phyloP scores from a whole-genome alignment of 106 monocot species.

The Xerophyta viscosa region DNA sequence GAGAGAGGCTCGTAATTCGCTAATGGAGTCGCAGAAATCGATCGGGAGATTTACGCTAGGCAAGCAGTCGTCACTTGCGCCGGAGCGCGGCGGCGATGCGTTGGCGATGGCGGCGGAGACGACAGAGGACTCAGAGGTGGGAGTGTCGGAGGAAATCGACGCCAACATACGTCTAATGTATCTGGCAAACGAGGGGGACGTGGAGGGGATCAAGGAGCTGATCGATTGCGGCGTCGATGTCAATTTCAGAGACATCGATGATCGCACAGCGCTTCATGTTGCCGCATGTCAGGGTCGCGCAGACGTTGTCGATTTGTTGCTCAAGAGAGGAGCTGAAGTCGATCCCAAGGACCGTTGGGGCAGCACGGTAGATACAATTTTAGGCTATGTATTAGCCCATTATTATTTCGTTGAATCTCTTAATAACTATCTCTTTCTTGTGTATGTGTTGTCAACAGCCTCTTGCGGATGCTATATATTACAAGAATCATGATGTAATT shows the following conservation, averaged over 20 bases:
- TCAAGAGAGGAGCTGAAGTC: conserved; percentile 51
- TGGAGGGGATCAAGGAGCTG: conserved; percentile 61
- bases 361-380: conserved; percentile 52
- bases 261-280: conserved; percentile 81
- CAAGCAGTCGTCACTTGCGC: conserved; percentile 69
- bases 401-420: neutral
- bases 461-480: conserved; percentile 88
- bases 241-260: conserved; percentile 66
- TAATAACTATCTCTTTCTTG: neutral
- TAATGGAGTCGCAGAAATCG: conserved; percentile 33
- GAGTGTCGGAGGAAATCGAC: conserved; percentile 17
- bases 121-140: neutral
- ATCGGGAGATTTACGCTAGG: conserved; percentile 46
- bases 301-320: conserved; percentile 53
- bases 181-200: conserved; percentile 66
- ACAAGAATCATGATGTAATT: conserved; percentile 72
- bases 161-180: conserved; percentile 66
- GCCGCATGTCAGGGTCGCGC: conserved; percentile 74
- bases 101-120: neutral
- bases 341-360: conserved; percentile 75
- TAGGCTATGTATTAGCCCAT: too few species aligned
- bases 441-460: conserved; percentile 39
- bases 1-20: too few species aligned
- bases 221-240: conserved; percentile 47
- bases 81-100: conserved; percentile 17